Base-by-base conservation (phyloP, 192 early-diverging fungal species). In the Chytriomyces confervae region DNA sequence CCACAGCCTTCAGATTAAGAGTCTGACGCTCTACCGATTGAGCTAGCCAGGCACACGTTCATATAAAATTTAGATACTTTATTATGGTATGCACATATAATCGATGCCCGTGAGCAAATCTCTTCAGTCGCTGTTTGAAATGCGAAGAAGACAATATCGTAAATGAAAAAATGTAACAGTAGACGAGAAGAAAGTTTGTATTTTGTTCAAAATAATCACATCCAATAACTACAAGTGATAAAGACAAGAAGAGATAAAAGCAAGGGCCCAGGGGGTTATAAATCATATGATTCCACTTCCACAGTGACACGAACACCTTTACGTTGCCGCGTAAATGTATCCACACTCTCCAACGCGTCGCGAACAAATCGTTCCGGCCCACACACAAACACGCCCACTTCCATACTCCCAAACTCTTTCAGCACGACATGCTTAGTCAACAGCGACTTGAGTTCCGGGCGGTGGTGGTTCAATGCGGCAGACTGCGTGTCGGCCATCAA, bases 1-100 rank as follows among this genome's bases (percentile, higher is more conserved):
- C 91, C 91, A 91, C 91, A 91, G 89, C 91, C 90, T 92, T 91
- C 86, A 92, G 91, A 92, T 92, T 91, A 92, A 92, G 91, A 92
- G 91, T 92, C 91, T 92, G 84, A 91, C 91, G 91, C 91, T 91
- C 89, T 91, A 89, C 91, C 89, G 88, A 91, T 91, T 91, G 91
- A 80, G 79, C 79, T 80, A 80, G 77, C 29, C 29, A 36, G 29
- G 29, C 29, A 36, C 29, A 36, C 2, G 29, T 36, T 36, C 2
- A n/a, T 36, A 66, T 66, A 36, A 36, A 36, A 36, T 36, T 36
- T 36, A 36, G n/a, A n/a, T n/a, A n/a, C n/a, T n/a, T n/a, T n/a
- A n/a, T n/a, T n/a, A n/a, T n/a, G n/a, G n/a, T n/a, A n/a, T n/a
- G n/a, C n/a, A n/a, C n/a, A n/a, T n/a, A n/a, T n/a, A n/a, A n/a